phyloP scores from a whole-genome alignment of 257 asterid genomes.

The Primulina huaijiensis region DNA sequence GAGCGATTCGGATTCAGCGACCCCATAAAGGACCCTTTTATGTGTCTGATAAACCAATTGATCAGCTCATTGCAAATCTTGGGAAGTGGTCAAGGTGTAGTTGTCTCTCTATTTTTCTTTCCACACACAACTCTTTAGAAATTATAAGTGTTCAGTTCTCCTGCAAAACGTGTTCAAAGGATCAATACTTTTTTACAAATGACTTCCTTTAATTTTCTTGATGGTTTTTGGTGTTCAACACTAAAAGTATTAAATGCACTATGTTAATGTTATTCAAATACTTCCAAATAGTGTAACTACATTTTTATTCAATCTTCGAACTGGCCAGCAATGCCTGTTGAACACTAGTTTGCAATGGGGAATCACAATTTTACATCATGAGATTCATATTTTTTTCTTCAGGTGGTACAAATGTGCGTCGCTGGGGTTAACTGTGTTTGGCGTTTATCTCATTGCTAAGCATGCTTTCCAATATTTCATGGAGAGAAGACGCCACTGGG shows the following conservation, averaged over 20 bases:
- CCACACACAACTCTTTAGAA: conserved; percentile 2
- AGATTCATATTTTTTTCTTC: conserved; percentile 27
- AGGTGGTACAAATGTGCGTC: conserved; percentile 96
- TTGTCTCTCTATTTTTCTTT: conserved; percentile 8
- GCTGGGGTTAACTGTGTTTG: conserved; percentile 68
- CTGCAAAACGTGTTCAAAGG: neutral
- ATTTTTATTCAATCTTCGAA: neutral
- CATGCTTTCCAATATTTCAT: conserved; percentile 58
- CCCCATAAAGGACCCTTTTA: conserved; percentile 96
- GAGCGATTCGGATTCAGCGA: conserved; percentile 80
- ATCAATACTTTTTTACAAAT: neutral
- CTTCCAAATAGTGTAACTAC: neutral
- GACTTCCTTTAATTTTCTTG: neutral
- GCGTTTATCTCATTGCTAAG: conserved; percentile 77
- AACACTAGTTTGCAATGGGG: neutral
- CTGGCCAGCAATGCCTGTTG: neutral
- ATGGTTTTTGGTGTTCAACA: too few relatives aligned
- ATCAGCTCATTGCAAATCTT: conserved; percentile 89
- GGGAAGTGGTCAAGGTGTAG: conserved; percentile 97
- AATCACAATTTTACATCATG: neutral
- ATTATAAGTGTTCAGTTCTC: neutral
- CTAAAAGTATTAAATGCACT: too few relatives aligned
- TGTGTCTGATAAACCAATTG: conserved; percentile 81
- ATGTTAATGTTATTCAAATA: too few relatives aligned
- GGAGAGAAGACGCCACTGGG: conserved; percentile 93